Conservation (phyloP, 2,329 filamentous ascomycete species). For the Lachnellula arida region DNA sequence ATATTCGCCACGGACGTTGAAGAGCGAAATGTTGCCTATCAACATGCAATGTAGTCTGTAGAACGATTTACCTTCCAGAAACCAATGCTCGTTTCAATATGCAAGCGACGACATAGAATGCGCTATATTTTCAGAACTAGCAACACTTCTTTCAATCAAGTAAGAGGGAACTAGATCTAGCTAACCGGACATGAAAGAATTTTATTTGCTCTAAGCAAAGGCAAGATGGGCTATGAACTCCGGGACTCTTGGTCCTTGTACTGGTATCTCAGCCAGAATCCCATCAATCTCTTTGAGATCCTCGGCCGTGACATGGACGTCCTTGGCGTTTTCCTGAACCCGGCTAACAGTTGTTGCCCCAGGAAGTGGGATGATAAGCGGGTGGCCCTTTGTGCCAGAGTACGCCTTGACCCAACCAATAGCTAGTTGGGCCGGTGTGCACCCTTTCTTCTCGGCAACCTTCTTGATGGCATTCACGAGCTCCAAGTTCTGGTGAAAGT, state of each 20-base stretch:
- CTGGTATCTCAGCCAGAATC: slow-evolving; percentile 9
- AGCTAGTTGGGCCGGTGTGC: slow-evolving; percentile 57
- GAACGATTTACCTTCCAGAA: too few relatives aligned
- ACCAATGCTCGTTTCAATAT: too few relatives aligned
- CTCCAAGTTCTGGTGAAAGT: slow-evolving; percentile 59
- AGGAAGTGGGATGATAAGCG: slow-evolving; percentile 38
- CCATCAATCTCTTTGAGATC: slow-evolving; percentile 27
- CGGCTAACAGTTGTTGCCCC: slow-evolving; percentile 25
- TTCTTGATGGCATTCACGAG: slow-evolving; percentile 52
- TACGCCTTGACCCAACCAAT: slow-evolving; percentile 7
- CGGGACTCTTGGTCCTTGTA: background rate
- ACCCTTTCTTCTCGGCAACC: slow-evolving; percentile 54
- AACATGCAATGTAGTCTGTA: too few relatives aligned
- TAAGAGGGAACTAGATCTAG: too few relatives aligned
- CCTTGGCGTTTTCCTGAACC: slow-evolving; percentile 28
- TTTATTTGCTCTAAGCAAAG: background rate
- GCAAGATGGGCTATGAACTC: background rate
- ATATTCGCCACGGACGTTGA: too few relatives aligned
- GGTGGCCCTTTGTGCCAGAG: slow-evolving; percentile 9
- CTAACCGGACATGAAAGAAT: too few relatives aligned
- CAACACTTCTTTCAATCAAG: too few relatives aligned
- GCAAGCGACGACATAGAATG: too few relatives aligned
- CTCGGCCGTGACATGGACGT: slow-evolving; percentile 22
- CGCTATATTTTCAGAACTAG: too few relatives aligned
- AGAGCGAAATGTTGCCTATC: too few relatives aligned